Evolutionary conservation across 495 filamentous ascomycete genomes (phyloP).

Genomic region (Thozetella sp.): DNA sequence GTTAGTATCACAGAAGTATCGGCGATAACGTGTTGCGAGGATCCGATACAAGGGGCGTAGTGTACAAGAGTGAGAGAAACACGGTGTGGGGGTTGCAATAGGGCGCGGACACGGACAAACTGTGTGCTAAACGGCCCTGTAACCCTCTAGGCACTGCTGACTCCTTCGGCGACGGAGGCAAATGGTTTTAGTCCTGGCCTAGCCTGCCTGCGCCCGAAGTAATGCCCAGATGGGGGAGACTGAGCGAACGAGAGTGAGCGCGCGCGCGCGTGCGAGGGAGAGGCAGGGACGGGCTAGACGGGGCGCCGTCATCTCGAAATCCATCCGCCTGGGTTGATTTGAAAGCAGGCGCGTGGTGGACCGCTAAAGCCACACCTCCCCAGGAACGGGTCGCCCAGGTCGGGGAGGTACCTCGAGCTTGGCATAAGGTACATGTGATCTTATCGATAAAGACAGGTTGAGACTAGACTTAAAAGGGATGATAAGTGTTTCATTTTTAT

Average conservation of each 20-base stretch:
- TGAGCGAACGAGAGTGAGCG: too few relatives aligned
- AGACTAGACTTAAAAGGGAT: slow-evolving; percentile 9
- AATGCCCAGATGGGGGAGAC: too few relatives aligned
- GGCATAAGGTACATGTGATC: slow-evolving; percentile 15
- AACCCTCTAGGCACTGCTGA: neutral
- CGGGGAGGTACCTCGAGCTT: slow-evolving; percentile 9
- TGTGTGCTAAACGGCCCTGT: neutral
- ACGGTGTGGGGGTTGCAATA: too few relatives aligned
- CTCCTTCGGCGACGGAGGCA: neutral
- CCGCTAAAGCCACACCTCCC: slow-evolving; percentile 8
- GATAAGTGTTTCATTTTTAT: slow-evolving; percentile 14
- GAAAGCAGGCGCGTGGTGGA: slow-evolving; percentile 8
- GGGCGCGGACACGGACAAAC: too few relatives aligned
- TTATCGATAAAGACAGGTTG: slow-evolving; percentile 18
- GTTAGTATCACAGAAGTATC: too few relatives aligned
- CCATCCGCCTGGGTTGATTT: slow-evolving; percentile 18
- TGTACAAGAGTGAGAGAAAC: too few relatives aligned
- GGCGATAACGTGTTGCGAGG: neutral
- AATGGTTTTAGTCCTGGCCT: too few relatives aligned
- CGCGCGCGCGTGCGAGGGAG: too few relatives aligned
- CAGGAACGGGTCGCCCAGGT: neutral
- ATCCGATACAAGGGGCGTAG: too few relatives aligned
- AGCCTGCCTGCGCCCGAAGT: too few relatives aligned
- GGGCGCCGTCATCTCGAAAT: slow-evolving; percentile 8
- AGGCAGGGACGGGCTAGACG: neutral